These are phyloP conservation scores for Phytophthora multivora DNA, from an alignment of 352 stramenopile genomes.

Conservation along the genomic window DNA sequence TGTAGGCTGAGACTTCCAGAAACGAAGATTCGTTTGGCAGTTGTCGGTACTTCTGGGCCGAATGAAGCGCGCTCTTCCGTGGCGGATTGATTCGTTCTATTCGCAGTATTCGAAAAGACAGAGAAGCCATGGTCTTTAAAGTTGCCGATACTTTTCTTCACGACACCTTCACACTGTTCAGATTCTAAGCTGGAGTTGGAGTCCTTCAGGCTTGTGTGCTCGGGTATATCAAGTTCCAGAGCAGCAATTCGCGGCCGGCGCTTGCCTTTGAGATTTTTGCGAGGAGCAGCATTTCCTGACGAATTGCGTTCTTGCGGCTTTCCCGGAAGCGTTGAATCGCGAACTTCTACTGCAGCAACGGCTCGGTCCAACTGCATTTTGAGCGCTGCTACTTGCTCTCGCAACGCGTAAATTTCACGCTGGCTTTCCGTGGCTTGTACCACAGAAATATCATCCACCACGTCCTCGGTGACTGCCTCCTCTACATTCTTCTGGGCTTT, in stretches of 20 bases:
- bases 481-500: conserved; percentile 72
- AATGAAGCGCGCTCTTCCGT: neutral
- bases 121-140: neutral
- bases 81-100: neutral
- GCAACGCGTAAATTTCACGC: conserved; percentile 47
- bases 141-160: conserved; percentile 3
- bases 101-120: neutral
- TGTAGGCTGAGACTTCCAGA: neutral
- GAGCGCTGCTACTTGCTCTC: conserved; percentile 48
- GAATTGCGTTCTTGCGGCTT: neutral
- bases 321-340: neutral
- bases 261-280: neutral
- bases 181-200: conserved; percentile 1
- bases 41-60: neutral
- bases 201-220: neutral
- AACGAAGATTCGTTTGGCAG: neutral
- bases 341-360: conserved; percentile 6
- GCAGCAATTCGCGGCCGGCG: conserved; percentile 8
- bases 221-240: conserved; percentile 10
- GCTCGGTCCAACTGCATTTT: conserved; percentile 42
- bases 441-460: neutral
- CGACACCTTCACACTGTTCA: neutral
- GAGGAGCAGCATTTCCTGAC: neutral
- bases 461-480: conserved; percentile 12
- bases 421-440: conserved; percentile 31